Base-by-base conservation (phyloP, 2,329 filamentous ascomycete species). In the Teratosphaeria destructans region DNA sequence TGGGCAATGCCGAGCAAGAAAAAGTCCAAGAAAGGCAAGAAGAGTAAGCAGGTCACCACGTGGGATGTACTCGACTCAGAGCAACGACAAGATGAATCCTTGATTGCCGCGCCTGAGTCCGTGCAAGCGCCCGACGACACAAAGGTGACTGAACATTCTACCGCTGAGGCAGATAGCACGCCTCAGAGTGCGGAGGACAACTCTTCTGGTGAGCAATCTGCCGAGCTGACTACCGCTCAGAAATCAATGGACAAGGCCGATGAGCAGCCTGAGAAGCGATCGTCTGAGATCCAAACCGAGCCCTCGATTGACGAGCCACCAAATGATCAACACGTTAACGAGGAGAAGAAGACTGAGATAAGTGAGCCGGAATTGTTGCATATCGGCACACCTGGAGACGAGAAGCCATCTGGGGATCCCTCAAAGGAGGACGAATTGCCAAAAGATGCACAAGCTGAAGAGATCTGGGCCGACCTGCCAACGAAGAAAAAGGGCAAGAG, bases 11-110 rank as follows among this genome's bases (percentile, higher is more conserved):
- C 52, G 26, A 63, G 55, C 39, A 47, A 43, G 29, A 59, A 59
- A 43, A 60, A 68, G 59, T 63, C 64, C 56, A 68, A 70, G 58
- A 68, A 68, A 58, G 64, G 61, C 43, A 67, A 68, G 37, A 68
- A 68, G 59, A 54, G 54, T 16, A 62, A 61, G 54, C 59, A 60
- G 57, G 34, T 57, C 43, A 19, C 19, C 16, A 6, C 43, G 5
- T 49, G 16, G 43, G 43, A 49, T 19, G n/a, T 10, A 5, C n/a
- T 49, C 16, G 43, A 23, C 16, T 11, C 16, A 10, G 43, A 49
- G 19, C 43, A 19, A 23, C 16, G 39, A 57, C 35, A 27, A n/a
- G 56, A 54, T 27, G 26, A 52, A 49, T 23, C 23, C 37, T 14
- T 12, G 35, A 49, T 27, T 54, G n/a, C n/a, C n/a, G 2, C 16